Base-by-base conservation (phyloP, 2,329 filamentous ascomycete genomes). In the Xylariaceae sp. region DNA sequence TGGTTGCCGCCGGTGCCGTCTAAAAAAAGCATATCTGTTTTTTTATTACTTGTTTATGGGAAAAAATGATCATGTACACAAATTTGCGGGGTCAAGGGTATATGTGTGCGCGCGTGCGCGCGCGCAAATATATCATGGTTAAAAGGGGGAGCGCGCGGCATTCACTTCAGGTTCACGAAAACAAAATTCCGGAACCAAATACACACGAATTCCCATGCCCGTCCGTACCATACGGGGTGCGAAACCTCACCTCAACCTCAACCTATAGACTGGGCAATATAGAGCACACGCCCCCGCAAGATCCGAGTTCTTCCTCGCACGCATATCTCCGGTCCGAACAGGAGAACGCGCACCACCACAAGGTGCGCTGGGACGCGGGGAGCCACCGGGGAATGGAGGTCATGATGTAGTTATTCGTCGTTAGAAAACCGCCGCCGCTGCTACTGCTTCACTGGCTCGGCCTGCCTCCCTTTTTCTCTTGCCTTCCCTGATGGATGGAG, bases 1-100 rank as follows among this genome's bases (percentile, higher is more conserved):
- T 99, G 94, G 80, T 96, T 72, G 84, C 85, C 51, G 79, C 85
- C 58, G 93, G 93, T 75, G 90, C 90, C 67, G 92, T 97, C 74
- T 95, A 90, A 82, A 71, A 57, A 53, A n/a, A 30, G 48, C 39
- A 57, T 51, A 13, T 34, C 47, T 62, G 52, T 45, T 58, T 23
- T 23, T 34, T 45, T 53, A 53, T 45, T 55, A 55, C 52, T 59
- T 61, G 23, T 30, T 30, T 30, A 30, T 30, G 23, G 23, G 23
- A 30, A 30, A 23, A 30, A 30, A 30, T 30, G 23, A 30, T 30
- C 23, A 30, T 30, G 23, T 30, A 30, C 23, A 30, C 23, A 30
- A 30, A 30, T 30, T 30, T 30, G 23, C 23, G 23, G 23, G 23
- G 23, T 30, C 23, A 30, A 30, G 23, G 23, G 23, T 30, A 30